Conservation (phyloP, 495 filamentous ascomycete genomes). For the Elaphomyces granulatus region DNA sequence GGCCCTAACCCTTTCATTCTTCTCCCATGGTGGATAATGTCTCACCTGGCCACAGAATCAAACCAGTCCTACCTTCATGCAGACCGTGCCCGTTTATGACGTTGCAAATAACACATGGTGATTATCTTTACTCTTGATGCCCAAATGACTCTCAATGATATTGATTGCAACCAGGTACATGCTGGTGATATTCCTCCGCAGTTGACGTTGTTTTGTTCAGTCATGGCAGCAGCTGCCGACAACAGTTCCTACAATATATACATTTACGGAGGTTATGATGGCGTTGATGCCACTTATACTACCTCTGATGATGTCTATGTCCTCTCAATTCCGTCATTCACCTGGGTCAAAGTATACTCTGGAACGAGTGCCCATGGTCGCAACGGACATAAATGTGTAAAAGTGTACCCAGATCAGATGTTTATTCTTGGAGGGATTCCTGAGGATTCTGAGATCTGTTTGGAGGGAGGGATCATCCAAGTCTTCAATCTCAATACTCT, state of each 20-base stretch:
- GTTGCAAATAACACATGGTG: conserved; percentile 20
- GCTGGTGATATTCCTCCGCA: conserved; percentile 26
- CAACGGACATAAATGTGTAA: conserved; percentile 44
- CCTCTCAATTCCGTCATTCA: conserved; percentile 50
- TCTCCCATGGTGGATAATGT: background rate
- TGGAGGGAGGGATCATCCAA: conserved; percentile 34
- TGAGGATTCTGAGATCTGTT: conserved; percentile 26
- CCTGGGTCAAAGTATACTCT: conserved; percentile 42
- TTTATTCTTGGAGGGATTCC: conserved; percentile 42
- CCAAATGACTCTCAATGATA: background rate
- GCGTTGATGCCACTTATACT: conserved; percentile 15
- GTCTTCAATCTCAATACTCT: conserved; percentile 43
- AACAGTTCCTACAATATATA: conserved; percentile 45
- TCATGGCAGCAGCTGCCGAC: conserved; percentile 41
- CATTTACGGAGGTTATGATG: conserved; percentile 50
- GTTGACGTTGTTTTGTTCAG: conserved; percentile 42
- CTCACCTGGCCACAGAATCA: conserved; percentile 11
- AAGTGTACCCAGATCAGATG: conserved; percentile 53
- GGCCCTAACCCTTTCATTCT: too few species aligned
- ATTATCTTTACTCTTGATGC: background rate
- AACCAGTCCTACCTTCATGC: conserved; percentile 38
- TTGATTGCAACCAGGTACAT: conserved; percentile 31
- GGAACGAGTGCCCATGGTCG: conserved; percentile 31
- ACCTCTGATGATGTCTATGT: conserved; percentile 50
- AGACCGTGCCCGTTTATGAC: conserved; percentile 45